A percentile compares a stretch with the other conserved stretches of the same genome.
These are phyloP conservation scores for Nannochloris sp. DNA, from an alignment of 139 green algal species.

Conservation along the genomic window DNA sequence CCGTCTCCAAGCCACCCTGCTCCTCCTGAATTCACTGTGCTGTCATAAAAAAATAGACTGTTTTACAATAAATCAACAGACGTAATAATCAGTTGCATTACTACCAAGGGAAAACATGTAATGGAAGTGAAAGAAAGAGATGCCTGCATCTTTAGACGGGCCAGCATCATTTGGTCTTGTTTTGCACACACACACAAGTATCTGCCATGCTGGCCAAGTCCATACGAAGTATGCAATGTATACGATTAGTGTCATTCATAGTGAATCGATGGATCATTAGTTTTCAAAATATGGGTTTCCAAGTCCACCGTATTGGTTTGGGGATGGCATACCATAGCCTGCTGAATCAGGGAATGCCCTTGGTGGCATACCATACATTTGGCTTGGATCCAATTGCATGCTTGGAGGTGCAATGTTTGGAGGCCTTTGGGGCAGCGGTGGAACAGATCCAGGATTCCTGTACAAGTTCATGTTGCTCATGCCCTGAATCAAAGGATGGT, in stretches of 20 bases:
- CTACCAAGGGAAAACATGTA: too few relatives aligned
- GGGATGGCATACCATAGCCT: background rate
- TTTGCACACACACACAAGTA: too few relatives aligned
- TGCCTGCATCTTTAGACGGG: too few relatives aligned
- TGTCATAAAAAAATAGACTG: constrained; percentile 2
- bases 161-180: too few relatives aligned
- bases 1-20: background rate
- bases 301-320: background rate
- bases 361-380: background rate
- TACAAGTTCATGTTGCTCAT: background rate
- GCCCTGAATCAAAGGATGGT: background rate
- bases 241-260: too few relatives aligned
- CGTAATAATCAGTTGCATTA: background rate
- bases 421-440: background rate
- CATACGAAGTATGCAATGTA: too few relatives aligned
- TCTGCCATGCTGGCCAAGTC: too few relatives aligned
- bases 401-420: too few relatives aligned
- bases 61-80: background rate
- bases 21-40: constrained; percentile 27
- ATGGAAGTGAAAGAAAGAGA: too few relatives aligned
- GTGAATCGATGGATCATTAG: background rate
- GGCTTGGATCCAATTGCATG: too few relatives aligned
- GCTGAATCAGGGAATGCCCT: too few relatives aligned
- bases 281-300: constrained; percentile 2
- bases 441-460: background rate